Base-by-base conservation (phyloP, 2,329 filamentous ascomycete genomes). In the Lachnellula willkommii region DNA sequence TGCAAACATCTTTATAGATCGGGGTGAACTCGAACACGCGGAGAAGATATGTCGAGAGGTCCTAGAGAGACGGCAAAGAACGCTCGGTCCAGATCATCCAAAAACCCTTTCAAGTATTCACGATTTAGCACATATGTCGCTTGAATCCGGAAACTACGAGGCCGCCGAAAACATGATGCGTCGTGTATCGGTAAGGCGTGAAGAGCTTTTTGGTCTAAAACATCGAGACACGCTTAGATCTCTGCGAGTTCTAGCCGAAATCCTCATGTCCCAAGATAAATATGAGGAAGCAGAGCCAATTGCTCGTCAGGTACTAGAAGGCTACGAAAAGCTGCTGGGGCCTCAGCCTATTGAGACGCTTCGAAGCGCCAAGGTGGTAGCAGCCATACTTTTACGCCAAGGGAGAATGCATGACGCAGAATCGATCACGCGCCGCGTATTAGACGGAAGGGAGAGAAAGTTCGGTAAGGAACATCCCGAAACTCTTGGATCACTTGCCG, bases 161-260 rank as follows among this genome's bases (percentile, higher is more conserved):
- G 50, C 28, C 9, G 50, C 50, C 26, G 50, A 52, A 17, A 39
- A 47, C 11, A 47, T 52, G 45, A 28, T 40, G 1, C 50, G 50
- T 39, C 15, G 11, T 17, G 50, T 42, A 8, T 28, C n/a, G 4
- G 39, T 36, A 20, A 40, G 17, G 32, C n/a, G 14, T n/a, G 47
- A 49, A 28, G 24, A 26, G 35, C 28, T 36, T 11, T 46, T 15
- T 15, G 12, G 17, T 9, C 46, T 52, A 24, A 47, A 39, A 4
- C 15, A 26, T 26, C 22, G 17, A 26, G 42, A 52, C 2, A 52
- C 42, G 32, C 28, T 52, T 17, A 32, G 3, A 11, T 32, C 9
- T 11, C 28, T 32, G 28, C 28, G 9, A 32, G 1, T 32, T 32
- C 9, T 32, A 12, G 50, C 42, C 20, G 5, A 36, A 14, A 47